Evolutionary conservation across 164 flowering plant species (phyloP), one percentile per base, ranked within the genome.

Genomic region (Hamamelis virginiana): DNA sequence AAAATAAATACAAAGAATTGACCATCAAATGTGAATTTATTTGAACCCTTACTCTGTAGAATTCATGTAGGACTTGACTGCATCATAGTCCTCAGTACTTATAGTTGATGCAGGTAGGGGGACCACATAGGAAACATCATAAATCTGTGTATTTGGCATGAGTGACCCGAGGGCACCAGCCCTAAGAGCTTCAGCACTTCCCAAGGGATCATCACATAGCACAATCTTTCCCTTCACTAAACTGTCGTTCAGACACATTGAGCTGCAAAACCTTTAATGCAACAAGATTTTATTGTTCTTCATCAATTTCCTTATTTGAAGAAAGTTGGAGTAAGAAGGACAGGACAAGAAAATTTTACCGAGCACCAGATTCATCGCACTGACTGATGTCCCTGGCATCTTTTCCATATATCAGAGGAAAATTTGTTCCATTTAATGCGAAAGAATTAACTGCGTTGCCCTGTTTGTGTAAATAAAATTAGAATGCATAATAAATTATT

Each of bases 151-250:
- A 27, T 13, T 10, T 28, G 4, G 10, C 4, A n/a, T 0, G 11
- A 81, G 72, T 9, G 53, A 3, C 0, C 78, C 84, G 1, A 60
- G 3, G 1, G 78, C 84, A 48, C 82, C 80, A 47, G 41, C 69
- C 33, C 21, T 16, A 1, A 1, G 0, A 56, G 76, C 74, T 11
- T 62, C 80, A 1, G 0, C 0, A 9, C 19, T 0, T 15, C 9
- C 59, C 0, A 11, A 3, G 0, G 0, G 0, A 0, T 1, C 11
- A 41, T 59, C 56, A 43, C 83, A 77, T 4, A 77, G 16, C 26
- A 77, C 62, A 51, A 80, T 80, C 59, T 77, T 80, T 46, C 79
- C 81, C 69, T 75, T 72, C 33, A 72, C 76, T 13, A 48, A 27
- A 21, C 51, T 48, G 0, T 4, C 23, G 44, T 78, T 51, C 12